Base-by-base conservation (phyloP, 2,329 filamentous ascomycete genomes). In the Penicillium sp. region DNA sequence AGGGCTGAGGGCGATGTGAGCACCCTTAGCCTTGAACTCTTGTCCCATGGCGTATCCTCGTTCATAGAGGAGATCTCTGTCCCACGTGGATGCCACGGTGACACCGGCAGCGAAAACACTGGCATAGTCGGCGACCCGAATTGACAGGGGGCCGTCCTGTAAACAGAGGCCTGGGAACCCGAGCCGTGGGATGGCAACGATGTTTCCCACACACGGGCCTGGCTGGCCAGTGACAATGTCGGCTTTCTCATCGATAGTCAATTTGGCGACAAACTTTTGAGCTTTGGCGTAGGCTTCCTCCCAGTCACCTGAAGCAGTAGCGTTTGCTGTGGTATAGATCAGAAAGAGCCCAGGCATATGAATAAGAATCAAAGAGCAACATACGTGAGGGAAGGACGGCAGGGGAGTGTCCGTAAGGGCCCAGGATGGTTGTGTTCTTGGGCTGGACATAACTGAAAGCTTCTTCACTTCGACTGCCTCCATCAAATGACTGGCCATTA, bases 81-180 rank as follows among this genome's bases (percentile, higher is more conserved):
- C 83, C 85, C 85, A 87, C 8, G 72, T 74, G 2, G 88, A 86
- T 21, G 87, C 89, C 1, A 81, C 82, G 0, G 87, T 90, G 61
- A 92, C 88, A 37, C 89, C 89, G 15, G 88, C 84, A 1, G 89
- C 88, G 64, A 93, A 93, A 0, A 85, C 88, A 1, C 88, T 90
- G 45, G 86, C 83, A 61, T 89, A 85, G 62, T 90, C 87, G 3
- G 86, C 85, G 17, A 83, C 82, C 7, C 88, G 83, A 21, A 93
- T 79, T 23, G 89, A 88, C 48, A 68, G 53, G 1, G 70, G 71
- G 0, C 69, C 68, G 33, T 73, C 66, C 48, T 72, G 70, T 2
- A 73, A 54, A 49, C 71, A 73, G 17, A 73, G 61, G 23, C 67
- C 69, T 15, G 58, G 64, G 48, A 73, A 72, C 38, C 65, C 67